A percentile compares a stretch with the other conserved stretches of the same genome.
Conservation (phyloP, 23 red algal genomes). For the Gracilaria gracilis region DNA sequence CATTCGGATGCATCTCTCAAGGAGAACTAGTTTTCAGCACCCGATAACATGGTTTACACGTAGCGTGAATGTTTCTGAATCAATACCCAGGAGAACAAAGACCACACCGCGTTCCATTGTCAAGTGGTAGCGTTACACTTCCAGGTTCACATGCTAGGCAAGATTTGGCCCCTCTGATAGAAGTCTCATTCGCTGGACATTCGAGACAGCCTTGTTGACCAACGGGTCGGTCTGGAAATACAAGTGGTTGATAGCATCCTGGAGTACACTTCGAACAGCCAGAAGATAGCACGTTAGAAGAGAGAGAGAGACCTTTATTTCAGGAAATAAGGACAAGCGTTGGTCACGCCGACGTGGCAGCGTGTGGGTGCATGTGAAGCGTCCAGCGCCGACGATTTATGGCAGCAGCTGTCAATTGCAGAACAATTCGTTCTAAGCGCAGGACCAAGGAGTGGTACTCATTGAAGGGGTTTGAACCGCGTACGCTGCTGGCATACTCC, state of each 20-base stretch:
- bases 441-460: too few relatives aligned
- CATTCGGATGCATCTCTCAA: neutral
- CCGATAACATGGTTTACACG: neutral
- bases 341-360: too few relatives aligned
- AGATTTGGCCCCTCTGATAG: neutral
- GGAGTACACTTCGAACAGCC: neutral
- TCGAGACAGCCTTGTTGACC: neutral
- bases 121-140: conserved; percentile 1
- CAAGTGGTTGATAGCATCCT: conserved; percentile 5
- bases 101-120: neutral
- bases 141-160: conserved; percentile 14
- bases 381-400: too few relatives aligned
- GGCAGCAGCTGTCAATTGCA: too few relatives aligned
- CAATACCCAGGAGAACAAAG: conserved; percentile 1
- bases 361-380: too few relatives aligned
- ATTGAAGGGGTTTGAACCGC: too few relatives aligned
- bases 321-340: too few relatives aligned
- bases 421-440: too few relatives aligned
- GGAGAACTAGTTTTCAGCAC: neutral
- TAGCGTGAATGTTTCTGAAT: neutral
- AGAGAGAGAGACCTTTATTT: too few relatives aligned
- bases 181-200: conserved; percentile 11
- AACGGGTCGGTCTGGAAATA: too few relatives aligned
- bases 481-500: too few relatives aligned
- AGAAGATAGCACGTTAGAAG: too few relatives aligned